Base-by-base conservation (phyloP, 1,284 basidiomycete species). In the Malassezia equina region DNA sequence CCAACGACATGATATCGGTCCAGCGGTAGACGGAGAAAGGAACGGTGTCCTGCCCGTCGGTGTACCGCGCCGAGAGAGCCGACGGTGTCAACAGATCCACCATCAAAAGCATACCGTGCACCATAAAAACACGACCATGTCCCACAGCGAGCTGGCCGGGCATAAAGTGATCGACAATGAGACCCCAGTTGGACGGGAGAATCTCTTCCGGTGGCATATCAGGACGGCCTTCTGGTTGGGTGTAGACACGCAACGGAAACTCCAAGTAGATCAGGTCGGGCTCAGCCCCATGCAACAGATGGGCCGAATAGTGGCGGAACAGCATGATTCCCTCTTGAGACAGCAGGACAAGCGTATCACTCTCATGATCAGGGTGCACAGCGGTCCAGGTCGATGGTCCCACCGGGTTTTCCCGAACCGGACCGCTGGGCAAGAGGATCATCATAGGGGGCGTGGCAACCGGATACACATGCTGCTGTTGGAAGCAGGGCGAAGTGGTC, bases 291-390 rank as follows among this genome's bases (percentile, higher is more conserved):
- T 60, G 58, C 62, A 59, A 59, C 23, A 64, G 45, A 4, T 42
- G 51, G n/a, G 50, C 47, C 34, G 58, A 47, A 45, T 70, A 70
- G 47, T 64, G 57, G n/a, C 55, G 47, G 13, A 70, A 27, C 7
- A 70, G 50, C 34, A 70, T 33, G 29, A 70, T 40, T 4, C 61
- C 62, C 0, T 58, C 61, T 24, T 70, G 56, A 15, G 64, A 64
- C 11, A 65, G 56, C 12, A 65, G 50, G 11, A 70, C 57, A 7
- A 70, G 58, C 23, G 67, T 70, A 19, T 60, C 60, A 13, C 63
- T 67, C 50, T 53, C 58, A 43, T 43, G 43, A 40, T 70, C 67
- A 5, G 61, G 58, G 39, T 70, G 67, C 28, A 70, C 58, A 1
- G 66, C 67, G 4, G 53, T 53, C 67, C 67, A 70, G 11, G 55